phyloP scores from a whole-genome alignment of 2,329 filamentous ascomycete species.

The Nemania sp. region DNA sequence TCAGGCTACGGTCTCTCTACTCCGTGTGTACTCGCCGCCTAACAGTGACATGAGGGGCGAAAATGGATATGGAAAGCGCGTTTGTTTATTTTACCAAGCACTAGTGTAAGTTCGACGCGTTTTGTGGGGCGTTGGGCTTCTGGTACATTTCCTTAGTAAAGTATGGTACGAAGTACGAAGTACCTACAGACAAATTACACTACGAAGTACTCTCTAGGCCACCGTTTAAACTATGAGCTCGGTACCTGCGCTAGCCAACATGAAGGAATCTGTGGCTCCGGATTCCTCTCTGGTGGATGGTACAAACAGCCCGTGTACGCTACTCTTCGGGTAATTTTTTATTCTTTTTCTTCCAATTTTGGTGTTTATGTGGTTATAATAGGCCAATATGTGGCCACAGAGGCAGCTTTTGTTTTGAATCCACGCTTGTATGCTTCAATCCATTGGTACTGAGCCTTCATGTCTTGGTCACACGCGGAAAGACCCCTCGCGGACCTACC shows the following conservation, averaged over 20 bases:
- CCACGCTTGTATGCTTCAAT: too few species aligned
- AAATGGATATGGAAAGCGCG: conserved; percentile 22
- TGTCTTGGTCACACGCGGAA: too few species aligned
- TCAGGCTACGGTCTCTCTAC: conserved; percentile 12
- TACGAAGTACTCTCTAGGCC: too few species aligned
- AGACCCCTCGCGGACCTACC: too few species aligned
- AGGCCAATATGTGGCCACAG: too few species aligned
- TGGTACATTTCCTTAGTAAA: too few species aligned
- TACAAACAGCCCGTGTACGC: not conserved
- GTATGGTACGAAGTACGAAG: too few species aligned
- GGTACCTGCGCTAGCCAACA: conserved; percentile 11
- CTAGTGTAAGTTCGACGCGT: conserved; percentile 23
- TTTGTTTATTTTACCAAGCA: conserved; percentile 28
- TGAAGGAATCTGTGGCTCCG: conserved; percentile 13
- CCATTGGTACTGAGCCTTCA: too few species aligned
- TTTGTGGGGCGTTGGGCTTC: conserved; percentile 25
- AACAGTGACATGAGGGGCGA: conserved; percentile 13
- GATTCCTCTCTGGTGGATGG: conserved; percentile 8
- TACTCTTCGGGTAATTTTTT: not conserved
- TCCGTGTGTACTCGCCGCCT: conserved; percentile 18
- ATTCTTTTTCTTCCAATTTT: not conserved
- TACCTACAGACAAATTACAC: too few species aligned
- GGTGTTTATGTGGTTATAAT: not conserved
- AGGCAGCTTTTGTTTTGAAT: too few species aligned
- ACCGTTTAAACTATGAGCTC: too few species aligned